Base-by-base conservation (phyloP, 1,139 yeast genomes). In the Scheffersomyces segobiensis region DNA sequence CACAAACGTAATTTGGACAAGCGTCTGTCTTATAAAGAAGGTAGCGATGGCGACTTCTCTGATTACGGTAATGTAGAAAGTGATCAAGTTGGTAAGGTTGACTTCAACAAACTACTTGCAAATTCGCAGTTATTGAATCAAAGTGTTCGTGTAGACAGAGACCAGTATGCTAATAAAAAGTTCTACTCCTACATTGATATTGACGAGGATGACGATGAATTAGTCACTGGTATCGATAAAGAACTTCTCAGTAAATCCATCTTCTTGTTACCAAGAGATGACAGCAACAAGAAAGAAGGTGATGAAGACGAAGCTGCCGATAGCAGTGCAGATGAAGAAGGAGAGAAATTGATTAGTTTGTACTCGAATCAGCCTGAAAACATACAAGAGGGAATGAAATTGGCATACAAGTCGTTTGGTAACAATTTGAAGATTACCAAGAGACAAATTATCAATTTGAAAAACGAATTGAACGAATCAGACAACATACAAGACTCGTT, bases 351-450 rank as follows among this genome's bases (percentile, higher is more conserved):
- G 32, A 81, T 89, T 5, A 91, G 97, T 74, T 79, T 90, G 46
- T 93, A 93, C 71, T 92, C 97, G 0, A 86, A 92, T 69, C 98
- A 91, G 69, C 98, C 98, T 0, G 78, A 76, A 20, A 85, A 83
- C 56, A 74, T 91, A 42, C 84, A 84, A 62, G 88, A 89, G 63
- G 98, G 98, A 0, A 71, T 93, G 12, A 81, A 80, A 58, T 82
- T 82, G 22, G 97, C 98, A 0, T 90, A 88, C 67, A 79, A 78
- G 58, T 86, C 96, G 3, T 72, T 93, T 55, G 95, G 91, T 14
- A 81, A 82, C 58, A 93, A 93, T 66, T 74, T 91, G 47, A 76
- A 78, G 20, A 78, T 88, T 32, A 96, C 97, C 0, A 83, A 81
- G 63, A 82, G 85, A 53, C 90, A 91, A 0, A 75, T 93, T 10